Evolutionary conservation across 2,329 filamentous ascomycete genomes (phyloP).

Genomic region (Aspergillus texensis): DNA sequence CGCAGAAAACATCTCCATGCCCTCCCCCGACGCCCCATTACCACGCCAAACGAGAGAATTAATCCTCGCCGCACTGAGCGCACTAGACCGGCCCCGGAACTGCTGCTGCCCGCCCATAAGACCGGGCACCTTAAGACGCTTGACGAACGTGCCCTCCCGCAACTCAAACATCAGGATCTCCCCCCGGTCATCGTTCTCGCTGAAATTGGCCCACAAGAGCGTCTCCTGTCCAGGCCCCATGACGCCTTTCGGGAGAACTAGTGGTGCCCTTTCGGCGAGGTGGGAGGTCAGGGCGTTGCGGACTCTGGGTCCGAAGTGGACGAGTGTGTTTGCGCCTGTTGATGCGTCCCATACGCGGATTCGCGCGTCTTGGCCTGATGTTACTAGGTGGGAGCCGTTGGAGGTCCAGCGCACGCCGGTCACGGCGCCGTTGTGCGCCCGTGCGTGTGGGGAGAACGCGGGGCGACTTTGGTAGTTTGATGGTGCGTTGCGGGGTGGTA

Average conservation of each 20-base stretch:
- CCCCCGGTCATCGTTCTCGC: constrained; percentile 62
- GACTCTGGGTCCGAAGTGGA: constrained; percentile 81
- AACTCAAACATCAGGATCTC: constrained; percentile 81
- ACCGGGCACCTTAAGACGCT: constrained; percentile 68
- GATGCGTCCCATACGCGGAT: constrained; percentile 85
- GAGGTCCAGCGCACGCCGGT: constrained; percentile 86
- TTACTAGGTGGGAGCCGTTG: constrained; percentile 74
- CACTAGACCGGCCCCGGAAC: constrained; percentile 44
- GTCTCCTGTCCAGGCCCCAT: constrained; percentile 63
- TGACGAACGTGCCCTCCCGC: constrained; percentile 73
- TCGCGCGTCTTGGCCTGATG: constrained; percentile 78
- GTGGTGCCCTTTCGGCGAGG: constrained; percentile 62
- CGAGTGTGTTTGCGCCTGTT: constrained; percentile 82
- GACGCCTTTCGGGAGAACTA: constrained; percentile 64
- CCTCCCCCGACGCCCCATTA: constrained; percentile 57
- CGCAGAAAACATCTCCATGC: constrained; percentile 75
- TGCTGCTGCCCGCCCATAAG: constrained; percentile 45
- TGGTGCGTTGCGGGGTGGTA: constrained; percentile 38
- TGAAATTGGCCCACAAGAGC: constrained; percentile 80
- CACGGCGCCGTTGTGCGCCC: constrained; percentile 78
- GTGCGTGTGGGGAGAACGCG: constrained; percentile 47
- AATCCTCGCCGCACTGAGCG: constrained; percentile 63
- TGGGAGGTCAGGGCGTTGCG: constrained; percentile 66
- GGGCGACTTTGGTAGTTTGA: constrained; percentile 37
- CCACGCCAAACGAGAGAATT: constrained; percentile 78